A percentile compares a stretch with the other conserved stretches of the same genome.
phyloP scores from a whole-genome alignment of 2,329 filamentous ascomycete genomes.

The Botrytis pseudocinerea region DNA sequence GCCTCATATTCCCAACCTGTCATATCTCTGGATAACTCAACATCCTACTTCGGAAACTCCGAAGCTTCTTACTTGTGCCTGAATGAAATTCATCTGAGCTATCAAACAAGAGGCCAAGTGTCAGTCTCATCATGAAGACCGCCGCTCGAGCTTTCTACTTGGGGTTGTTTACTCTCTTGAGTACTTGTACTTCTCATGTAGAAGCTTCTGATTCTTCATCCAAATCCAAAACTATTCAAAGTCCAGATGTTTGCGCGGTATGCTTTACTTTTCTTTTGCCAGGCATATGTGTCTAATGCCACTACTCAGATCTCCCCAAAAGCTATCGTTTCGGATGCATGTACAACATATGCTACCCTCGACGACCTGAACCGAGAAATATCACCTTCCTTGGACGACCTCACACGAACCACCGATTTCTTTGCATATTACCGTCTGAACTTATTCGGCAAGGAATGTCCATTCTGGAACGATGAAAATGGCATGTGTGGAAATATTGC shows the following conservation, averaged over 20 bases:
- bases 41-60: background rate
- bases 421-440: constrained; percentile 97
- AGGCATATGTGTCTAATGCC: constrained; percentile 41
- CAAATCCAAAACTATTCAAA: constrained; percentile 43
- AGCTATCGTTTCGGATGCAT: constrained; percentile 89
- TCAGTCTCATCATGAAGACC: constrained; percentile 49
- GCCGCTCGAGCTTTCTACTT: constrained; percentile 60
- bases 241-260: constrained; percentile 44
- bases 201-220: constrained; percentile 28
- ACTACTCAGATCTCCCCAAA: constrained; percentile 75
- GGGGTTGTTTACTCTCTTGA: constrained; percentile 60
- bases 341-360: constrained; percentile 88
- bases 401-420: constrained; percentile 90
- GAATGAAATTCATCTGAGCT: constrained; percentile 6
- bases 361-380: constrained; percentile 79
- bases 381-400: constrained; percentile 73
- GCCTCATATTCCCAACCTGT: background rate
- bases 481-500: constrained; percentile 97
- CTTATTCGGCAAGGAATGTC: constrained; percentile 89
- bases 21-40: background rate
- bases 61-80: background rate
- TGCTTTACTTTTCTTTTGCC: constrained; percentile 36
- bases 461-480: constrained; percentile 92
- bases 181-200: constrained; percentile 49
- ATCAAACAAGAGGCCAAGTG: constrained; percentile 27